Base-by-base conservation (phyloP, 805 yeast genomes). In the Wickerhamiella siamensis region DNA sequence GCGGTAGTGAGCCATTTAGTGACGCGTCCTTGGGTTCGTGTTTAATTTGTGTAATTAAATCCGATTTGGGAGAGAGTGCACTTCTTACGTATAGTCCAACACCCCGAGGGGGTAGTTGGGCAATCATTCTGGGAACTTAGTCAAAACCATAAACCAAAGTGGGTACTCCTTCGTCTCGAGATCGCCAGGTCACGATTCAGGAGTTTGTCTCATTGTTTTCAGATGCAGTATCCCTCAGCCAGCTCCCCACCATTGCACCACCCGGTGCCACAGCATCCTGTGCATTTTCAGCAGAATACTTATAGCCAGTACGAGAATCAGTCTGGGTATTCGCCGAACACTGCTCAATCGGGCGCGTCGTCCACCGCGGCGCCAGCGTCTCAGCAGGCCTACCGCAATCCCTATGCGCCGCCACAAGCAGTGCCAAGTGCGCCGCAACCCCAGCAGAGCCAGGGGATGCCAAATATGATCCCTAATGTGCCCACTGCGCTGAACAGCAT, bases 201-300 rank as follows among this genome's bases (percentile, higher is more conserved):
- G 10, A 24, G 29, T 12, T 24, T 8, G 29, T 8, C 10, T 12
- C 29, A 6, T 24, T 24, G 10, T 6, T 24, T n/a, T n/a, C n/a
- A 12, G 14, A 36, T 36, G 38, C 38, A 36, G 29, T 33, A 33
- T 17, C 35, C 42, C 12, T 21, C 27, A 15, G n/a, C 36, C 19
- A 32, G 45, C 10, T 48, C 62, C 4, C 69, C 70, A 19, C 66
- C 70, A 10, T 51, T 59, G 42, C 68, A 62, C 47, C 71, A 64
- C 37, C 69, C 70, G 15, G 62, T 61, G 4, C 70, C 69, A 14
- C 69, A 63, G 55, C 69, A 65, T 42, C 64, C 69, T 4, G 60
- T 66, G 36, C 63, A 65, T 19, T 58, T 63, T 38, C 51, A 52
- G 43, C 41, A 46, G 46, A 3, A 46, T 42, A 18, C 36, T 26